Evolutionary conservation across 306 rosid species (phyloP), one percentile per base, ranked within the genome.

Genomic region (Trichosanthes cucumerina): DNA sequence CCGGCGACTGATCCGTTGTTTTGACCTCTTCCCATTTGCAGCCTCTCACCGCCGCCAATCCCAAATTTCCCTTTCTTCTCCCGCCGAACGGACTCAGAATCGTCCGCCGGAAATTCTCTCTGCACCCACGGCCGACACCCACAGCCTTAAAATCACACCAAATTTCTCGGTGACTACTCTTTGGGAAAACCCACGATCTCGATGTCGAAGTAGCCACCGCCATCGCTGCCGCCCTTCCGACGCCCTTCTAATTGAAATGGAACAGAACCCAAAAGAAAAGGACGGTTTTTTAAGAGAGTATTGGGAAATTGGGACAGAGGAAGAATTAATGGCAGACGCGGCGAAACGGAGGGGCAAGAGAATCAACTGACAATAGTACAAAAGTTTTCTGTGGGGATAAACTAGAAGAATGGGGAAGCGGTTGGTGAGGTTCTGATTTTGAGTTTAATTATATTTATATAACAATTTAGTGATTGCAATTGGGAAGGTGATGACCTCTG

Each of bases 11-110:
- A 23, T 23, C 75, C 11, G 34, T 12, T 6, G 54, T 69, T 69
- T 43, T 43, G 19, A 12, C 57, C 76, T 44, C 77, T 59, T 46
- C 77, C 77, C 77, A 15, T 9, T 72, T 72, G 41, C 77, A 26
- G 14, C 39, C 77, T 26, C 14, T 47, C 59, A 19, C 77, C 36
- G 54, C 54, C 54, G 76, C 54, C 54, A 43, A 69, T 41, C 75
- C 75, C 38, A 14, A 23, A 9, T 47, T 9, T 26, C 39, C 21
- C 10, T 43, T 43, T 24, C 38, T 70, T 70, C 19, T 68, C 31
- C 75, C 75, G 16, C 50, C 0, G 16, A 10, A 7, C 18, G 38
- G 52, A 23, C 12, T 23, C 6, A 6, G 6, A 15, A 70, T 44
- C 56, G 4, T 68, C 10, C 38, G 19, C 76, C 57, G 39, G 21